Evolutionary conservation across 225 moss, liverwort and hornwort genomes (phyloP), one percentile per base, ranked within the genome.

Genomic region (Takakia lepidozioides): DNA sequence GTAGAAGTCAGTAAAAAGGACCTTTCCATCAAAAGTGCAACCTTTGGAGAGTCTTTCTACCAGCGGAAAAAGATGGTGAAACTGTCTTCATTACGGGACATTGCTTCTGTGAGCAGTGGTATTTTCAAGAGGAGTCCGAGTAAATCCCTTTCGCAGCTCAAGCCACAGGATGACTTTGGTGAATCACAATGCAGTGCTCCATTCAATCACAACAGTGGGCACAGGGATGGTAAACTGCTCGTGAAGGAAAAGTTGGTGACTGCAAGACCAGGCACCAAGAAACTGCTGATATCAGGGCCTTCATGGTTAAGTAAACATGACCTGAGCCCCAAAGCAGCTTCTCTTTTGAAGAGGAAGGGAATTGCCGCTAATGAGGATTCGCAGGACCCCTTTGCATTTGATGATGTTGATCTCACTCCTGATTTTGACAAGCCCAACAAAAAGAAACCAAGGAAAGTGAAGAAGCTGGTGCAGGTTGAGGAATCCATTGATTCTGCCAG

Each of bases 361-460:
- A 69, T 59, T 24, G 42, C 73, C 14, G 47, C 55, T 22, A 46
- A 61, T 34, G 79, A 84, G 38, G 86, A 89, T 59, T 86, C 88
- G 25, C 79, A 86, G 74, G 88, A 88, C 68, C 88, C 88, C 13
- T 84, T 86, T 62, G 81, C 83, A 41, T 80, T 93, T 63, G 88
- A 86, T 70, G 93, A 86, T 36, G 49, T 71, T 43, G 83, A 82
- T 6, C 36, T 89, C 21, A 83, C 78, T 30, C 54, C 72, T 25
- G 70, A 56, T 68, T 55, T 41, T 61, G 67, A 62, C 23, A 68
- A 61, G 52, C 64, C 45, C 29, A 48, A 48, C 48, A 80, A 73
- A 45, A 88, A 73, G 67, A 88, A 64, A 69, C 57, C 66, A 25
- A 81, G 67, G 70, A 75, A 81, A 64, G 40, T 68, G 50, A 74